Evolutionary conservation across 2,329 filamentous ascomycete species (phyloP), one percentile per base, ranked within the genome.

Genomic region (Aspergillus calidoustus): DNA sequence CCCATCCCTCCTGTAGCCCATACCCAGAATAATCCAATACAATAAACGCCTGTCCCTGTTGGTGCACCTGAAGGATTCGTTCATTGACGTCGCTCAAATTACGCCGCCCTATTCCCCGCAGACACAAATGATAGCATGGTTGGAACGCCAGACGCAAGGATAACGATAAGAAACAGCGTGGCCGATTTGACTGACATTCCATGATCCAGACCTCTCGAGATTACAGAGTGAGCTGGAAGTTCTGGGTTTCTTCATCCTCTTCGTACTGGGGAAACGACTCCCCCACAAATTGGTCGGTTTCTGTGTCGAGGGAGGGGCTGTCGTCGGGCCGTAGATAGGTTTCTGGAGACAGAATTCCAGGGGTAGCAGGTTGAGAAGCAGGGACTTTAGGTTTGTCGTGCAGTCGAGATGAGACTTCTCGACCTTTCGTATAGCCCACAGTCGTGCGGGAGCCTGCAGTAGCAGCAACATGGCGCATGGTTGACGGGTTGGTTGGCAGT

Each of bases 341-440:
- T 44, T 76, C 75, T 4, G 80, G 78, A 5, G 79, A 76, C 17
- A 82, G 59, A 9, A 73, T 71, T 9, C 67, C 68, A 46, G 72
- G 71, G 11, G 70, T 59, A 6, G 64, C 64, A 17, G 69, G 57
- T 56, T 62, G 61, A 55, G 71, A 67, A 13, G 72, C 67, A 17
- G 66, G 48, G 22, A 68, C 64, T 7, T 67, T 56, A 31, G 65
- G 47, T 34, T 71, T 71, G 48, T 74, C 72, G 30, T 72, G 66
- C 23, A 75, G 64, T 30, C 68, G 69, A 38, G 71, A 71, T 15
- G 74, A 74, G 52, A 76, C 68, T 19, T 69, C 72, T 38, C 91
- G 86, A 38, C 93, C 93, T 74, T 90, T 92, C 59, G 86, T 91
- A 74, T 96, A 97, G 17, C 93, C 93, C 47, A 97, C 84, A 0